Base-by-base conservation (phyloP, 352 stramenopile genomes). In the Globisporangium rhizosaccharum region DNA sequence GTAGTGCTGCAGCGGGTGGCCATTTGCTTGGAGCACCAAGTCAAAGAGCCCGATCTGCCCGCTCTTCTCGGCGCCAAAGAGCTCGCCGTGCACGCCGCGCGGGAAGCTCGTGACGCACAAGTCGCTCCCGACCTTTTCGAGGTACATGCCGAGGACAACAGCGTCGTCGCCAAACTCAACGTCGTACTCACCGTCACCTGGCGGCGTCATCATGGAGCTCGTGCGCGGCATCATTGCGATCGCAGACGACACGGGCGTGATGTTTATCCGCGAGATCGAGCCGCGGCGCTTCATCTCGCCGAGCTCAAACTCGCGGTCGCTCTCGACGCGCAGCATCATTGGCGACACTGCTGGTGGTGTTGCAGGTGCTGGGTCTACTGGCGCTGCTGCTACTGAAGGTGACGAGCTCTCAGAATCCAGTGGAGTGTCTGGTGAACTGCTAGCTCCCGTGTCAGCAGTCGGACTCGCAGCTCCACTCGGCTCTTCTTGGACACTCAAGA, bases 181-280 rank as follows among this genome's bases (percentile, higher is more conserved):
- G 53, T 93, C 84, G 68, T 93, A 93, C 58, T 93, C 84, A 56
- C 83, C 72, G 2, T 72, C 53, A 2, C 71, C 68, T 1, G 69
- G 54, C 7, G 63, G 60, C 30, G 78, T 61, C 61, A 82, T 89
- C 84, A 93, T 93, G 6, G 82, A 72, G 42, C 83, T 83, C 2
- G 82, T 84, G 51, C 84, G 84, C 49, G 84, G 82, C 25, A 74
- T 82, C 81, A 93, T 92, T 11, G 84, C 84, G 50, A 93, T 93
- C 23, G 82, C 80, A 0, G 79, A 61, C 30, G 83, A 92, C 11
- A 93, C 84, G 0, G 84, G 82, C 28, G 69, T 76, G 53, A 93
- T 93, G 63, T 90, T 87, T 53, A 64, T 64, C 63, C 89, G 78
- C 44, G 69, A 78, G 26, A 78, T 69, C n/a, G 77, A 77, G 36